Evolutionary conservation across 257 asterid species (phyloP).

Genomic region (Craterostigma plantagineum): DNA sequence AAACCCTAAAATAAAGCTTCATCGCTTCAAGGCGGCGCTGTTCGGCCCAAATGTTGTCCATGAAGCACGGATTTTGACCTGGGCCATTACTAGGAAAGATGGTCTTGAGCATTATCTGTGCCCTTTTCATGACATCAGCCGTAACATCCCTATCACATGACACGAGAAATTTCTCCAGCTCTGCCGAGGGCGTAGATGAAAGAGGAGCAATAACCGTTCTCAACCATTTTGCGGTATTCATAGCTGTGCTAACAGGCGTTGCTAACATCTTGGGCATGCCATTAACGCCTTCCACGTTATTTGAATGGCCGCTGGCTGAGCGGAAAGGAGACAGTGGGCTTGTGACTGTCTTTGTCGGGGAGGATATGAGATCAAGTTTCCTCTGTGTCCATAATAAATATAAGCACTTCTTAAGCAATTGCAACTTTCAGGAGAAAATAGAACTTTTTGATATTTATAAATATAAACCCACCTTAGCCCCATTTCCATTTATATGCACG

Average conservation of each 20-base stretch:
- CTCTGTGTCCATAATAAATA: slow-evolving; percentile 32
- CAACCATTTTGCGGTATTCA: slow-evolving; percentile 96
- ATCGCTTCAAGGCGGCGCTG: slow-evolving; percentile 83
- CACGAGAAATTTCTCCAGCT: slow-evolving; percentile 62
- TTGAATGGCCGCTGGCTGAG: slow-evolving; percentile 43
- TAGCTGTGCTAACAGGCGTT: slow-evolving; percentile 94
- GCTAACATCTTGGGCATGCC: slow-evolving; percentile 46
- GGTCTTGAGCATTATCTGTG: slow-evolving; percentile 81
- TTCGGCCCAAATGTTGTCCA: slow-evolving; percentile 93
- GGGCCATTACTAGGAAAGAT: slow-evolving; percentile 87
- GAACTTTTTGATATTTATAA: slow-evolving; percentile 6
- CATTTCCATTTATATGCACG: slow-evolving; percentile 26
- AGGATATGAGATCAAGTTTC: slow-evolving; percentile 47
- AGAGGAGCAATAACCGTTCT: slow-evolving; percentile 79
- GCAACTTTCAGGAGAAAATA: not conserved
- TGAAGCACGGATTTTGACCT: slow-evolving; percentile 64
- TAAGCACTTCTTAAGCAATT: slow-evolving; percentile 6
- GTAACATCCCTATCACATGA: slow-evolving; percentile 79
- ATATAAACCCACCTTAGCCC: slow-evolving; percentile 25
- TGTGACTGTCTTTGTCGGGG: slow-evolving; percentile 72
- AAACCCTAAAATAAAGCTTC: slow-evolving; percentile 82
- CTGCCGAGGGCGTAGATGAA: slow-evolving; percentile 65
- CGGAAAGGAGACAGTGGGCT: slow-evolving; percentile 66
- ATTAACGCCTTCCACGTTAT: slow-evolving; percentile 16
- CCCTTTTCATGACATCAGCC: slow-evolving; percentile 72